Base-by-base conservation (phyloP, 306 rosid species). In the Hippophae gyantsensis region DNA sequence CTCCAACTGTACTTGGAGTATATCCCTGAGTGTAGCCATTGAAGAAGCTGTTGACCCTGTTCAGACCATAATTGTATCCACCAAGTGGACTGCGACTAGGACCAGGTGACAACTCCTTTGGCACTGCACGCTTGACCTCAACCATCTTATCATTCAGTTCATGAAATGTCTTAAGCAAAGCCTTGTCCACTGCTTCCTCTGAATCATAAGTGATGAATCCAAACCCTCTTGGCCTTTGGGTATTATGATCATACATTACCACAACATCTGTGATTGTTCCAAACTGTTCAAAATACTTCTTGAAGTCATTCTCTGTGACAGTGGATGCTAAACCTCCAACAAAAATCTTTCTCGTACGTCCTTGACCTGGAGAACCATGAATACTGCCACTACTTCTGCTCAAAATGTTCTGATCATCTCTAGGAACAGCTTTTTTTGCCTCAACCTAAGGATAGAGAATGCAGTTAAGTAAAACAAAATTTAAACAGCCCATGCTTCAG, bases 201-300 rank as follows among this genome's bases (percentile, higher is more conserved):
- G 97, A 83, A 69, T 89, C 95, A 67, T 86, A 89, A 46, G 95
- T 86, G 75, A 89, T 89, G 66, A 89, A 89, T 56, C 97, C 97
- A 81, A 89, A 89, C 9, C 97, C 97, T 74, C 97, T 79, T 13
- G 97, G 97, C 71, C 97, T 86, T 78, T 83, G 89, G 48, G 97
- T 85, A 84, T 78, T 83, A 83, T 89, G 97, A 83, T 89, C 97
- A 74, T 89, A 89, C 97, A 89, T 89, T 47, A 89, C 97, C 48
- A 89, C 97, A 68, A 86, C 97, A 76, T 89, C 97, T 7, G 97
- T 89, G 71, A 89, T 86, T 23, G 83, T 89, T 74, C 97, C 97
- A 74, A 89, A 89, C 83, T 86, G 95, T 57, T 89, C 97, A 68
- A 89, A 89, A 74, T 89, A 89, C 43, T 56, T 79, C 77, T 79